Percentiles rank a stretch among this genome's conserved stretches.
Conservation (phyloP, 192 early-diverging fungal species). For the Coemansia sp. region DNA sequence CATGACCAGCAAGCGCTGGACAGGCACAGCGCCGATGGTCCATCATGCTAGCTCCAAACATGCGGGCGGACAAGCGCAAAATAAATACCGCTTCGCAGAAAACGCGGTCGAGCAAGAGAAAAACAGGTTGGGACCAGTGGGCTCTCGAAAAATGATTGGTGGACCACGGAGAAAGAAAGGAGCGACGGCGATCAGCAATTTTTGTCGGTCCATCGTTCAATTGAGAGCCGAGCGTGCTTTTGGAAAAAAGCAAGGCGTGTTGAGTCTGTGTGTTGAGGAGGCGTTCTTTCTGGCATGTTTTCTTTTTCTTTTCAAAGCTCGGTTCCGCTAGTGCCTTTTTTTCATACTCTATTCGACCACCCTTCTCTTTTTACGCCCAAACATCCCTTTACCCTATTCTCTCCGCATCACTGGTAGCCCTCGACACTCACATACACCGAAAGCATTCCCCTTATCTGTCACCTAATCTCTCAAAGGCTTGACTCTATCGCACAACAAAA, state of each 20-base stretch:
- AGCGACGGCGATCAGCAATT: neutral
- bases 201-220: neutral
- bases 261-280: neutral
- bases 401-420: neutral
- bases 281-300: constrained; percentile 3
- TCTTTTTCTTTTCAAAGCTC: constrained; percentile 8
- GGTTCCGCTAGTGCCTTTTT: neutral
- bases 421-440: neutral
- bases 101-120: neutral
- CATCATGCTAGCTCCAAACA: neutral
- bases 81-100: neutral
- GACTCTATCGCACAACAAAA: neutral
- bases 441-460: neutral
- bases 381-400: neutral
- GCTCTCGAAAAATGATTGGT: neutral
- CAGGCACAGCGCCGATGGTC: neutral
- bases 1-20: neutral
- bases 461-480: neutral
- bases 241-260: neutral
- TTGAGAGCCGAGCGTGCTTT: neutral
- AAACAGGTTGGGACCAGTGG: neutral
- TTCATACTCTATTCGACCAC: constrained; percentile 3
- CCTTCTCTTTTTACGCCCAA: constrained; percentile 3
- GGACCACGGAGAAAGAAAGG: neutral
- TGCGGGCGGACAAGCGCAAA: neutral